Evolutionary conservation across 139 green algal genomes (phyloP).

Genomic region (Chlorella vulgaris): DNA sequence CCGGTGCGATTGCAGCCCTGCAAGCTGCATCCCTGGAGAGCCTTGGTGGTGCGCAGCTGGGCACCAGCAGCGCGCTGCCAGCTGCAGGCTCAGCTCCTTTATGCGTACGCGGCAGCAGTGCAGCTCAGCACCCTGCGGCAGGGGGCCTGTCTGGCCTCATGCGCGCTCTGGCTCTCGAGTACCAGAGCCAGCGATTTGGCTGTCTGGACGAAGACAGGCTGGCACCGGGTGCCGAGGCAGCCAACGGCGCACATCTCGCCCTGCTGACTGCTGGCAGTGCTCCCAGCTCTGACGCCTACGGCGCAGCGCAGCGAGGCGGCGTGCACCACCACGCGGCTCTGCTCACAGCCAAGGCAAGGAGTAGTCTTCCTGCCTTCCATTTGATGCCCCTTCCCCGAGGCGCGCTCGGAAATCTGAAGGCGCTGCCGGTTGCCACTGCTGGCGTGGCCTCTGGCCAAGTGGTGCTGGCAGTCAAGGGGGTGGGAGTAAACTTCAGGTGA

Average conservation of each 20-base stretch:
- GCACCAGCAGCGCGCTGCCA: slow-evolving; percentile 1
- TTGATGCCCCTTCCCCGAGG: slow-evolving; percentile 52
- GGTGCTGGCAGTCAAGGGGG: slow-evolving; percentile 68
- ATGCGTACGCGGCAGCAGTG: too few species aligned
- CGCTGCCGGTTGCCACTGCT: slow-evolving; percentile 22
- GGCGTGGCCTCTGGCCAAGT: slow-evolving; percentile 29
- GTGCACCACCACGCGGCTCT: slow-evolving; percentile 11
- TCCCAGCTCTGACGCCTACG: slow-evolving; percentile 9
- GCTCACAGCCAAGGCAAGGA: background rate
- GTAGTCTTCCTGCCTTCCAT: slow-evolving; percentile 35
- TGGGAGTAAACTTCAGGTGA: slow-evolving; percentile 87
- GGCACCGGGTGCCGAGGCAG: background rate
- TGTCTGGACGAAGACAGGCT: slow-evolving; percentile 17
- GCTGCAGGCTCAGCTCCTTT: background rate
- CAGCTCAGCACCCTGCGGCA: background rate
- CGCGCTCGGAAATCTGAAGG: slow-evolving; percentile 44
- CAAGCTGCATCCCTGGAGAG: slow-evolving; percentile 6
- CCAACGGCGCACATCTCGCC: background rate
- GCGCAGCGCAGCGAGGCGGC: background rate
- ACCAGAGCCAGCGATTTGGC: slow-evolving; percentile 14
- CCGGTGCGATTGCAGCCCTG: background rate
- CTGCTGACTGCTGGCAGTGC: background rate
- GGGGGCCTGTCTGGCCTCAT: slow-evolving; percentile 24
- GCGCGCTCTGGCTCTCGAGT: slow-evolving; percentile 29
- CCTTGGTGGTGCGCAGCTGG: background rate